These are phyloP conservation scores for Geranomyces michiganensis DNA, from an alignment of 192 early-diverging fungal genomes.

Conservation along the genomic window DNA sequence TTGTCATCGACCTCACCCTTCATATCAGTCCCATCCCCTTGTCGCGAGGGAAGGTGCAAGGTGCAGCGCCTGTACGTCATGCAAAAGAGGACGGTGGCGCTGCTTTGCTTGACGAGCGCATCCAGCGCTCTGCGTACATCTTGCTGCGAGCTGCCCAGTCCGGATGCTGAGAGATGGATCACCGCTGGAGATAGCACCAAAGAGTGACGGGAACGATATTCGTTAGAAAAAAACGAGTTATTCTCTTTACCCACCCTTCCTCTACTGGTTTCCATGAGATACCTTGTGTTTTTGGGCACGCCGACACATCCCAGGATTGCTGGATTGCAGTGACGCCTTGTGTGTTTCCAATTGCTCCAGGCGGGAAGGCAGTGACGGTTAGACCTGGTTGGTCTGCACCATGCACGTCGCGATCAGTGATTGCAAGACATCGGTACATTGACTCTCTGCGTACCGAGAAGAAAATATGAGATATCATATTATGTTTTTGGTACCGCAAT, in stretches of 20 bases:
- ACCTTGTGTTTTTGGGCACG: conserved; percentile 27
- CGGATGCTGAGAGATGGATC: conserved; percentile 3
- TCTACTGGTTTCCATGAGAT: conserved; percentile 5
- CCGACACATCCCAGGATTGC: conserved; percentile 19
- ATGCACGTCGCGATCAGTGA: conserved; percentile 11
- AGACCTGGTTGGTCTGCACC: conserved; percentile 4
- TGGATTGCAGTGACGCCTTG: conserved; percentile 21
- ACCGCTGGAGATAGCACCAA: conserved; percentile 8
- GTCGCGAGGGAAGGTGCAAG: too few relatives aligned
- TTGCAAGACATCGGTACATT: conserved; percentile 7
- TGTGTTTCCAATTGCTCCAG: conserved; percentile 9
- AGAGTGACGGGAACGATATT: not conserved
- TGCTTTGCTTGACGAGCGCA: not conserved
- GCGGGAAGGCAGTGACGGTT: conserved; percentile 27
- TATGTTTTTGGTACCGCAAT: not conserved
- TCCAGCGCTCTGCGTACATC: conserved; percentile 8
- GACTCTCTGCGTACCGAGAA: not conserved
- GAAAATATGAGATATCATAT: not conserved
- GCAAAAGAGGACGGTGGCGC: conserved; percentile 2
- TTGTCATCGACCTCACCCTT: too few relatives aligned
- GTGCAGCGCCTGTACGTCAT: not conserved
- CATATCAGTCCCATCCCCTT: too few relatives aligned
- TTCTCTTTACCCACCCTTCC: too few relatives aligned
- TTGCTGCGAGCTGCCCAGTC: not conserved
- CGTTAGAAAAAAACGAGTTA: not conserved